These are phyloP conservation scores for Syzygium aqueum DNA, from an alignment of 345 rosid genomes.

Conservation along the genomic window DNA sequence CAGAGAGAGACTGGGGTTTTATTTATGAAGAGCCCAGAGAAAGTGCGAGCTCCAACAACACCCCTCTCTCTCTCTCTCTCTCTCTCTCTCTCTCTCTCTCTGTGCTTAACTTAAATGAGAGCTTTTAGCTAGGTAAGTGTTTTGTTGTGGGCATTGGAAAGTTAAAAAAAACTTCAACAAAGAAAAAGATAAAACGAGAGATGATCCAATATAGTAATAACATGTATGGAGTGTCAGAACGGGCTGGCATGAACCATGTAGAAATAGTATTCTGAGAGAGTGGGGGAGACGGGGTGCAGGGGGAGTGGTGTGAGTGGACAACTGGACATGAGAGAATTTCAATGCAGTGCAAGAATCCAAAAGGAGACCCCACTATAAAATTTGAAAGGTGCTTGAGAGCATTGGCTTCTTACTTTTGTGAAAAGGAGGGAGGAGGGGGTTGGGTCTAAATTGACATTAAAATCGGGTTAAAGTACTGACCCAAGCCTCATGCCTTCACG, in stretches of 20 bases:
- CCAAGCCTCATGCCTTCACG: conserved; percentile 27
- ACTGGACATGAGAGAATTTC: not conserved
- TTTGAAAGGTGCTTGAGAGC: not conserved
- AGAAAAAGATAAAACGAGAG: not conserved
- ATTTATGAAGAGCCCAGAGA: conserved; percentile 14
- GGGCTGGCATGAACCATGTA: not conserved
- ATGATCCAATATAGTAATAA: not conserved
- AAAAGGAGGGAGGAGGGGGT: not conserved
- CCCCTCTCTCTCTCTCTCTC: not conserved
- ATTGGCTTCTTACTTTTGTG: not conserved
- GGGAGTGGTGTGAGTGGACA: not conserved
- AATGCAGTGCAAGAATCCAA: conserved; percentile 34
- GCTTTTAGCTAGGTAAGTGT: not conserved
- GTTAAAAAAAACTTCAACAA: not conserved
- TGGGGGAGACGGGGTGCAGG: not conserved
- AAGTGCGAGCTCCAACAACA: not conserved
- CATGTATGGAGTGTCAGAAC: not conserved
- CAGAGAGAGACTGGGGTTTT: not conserved
- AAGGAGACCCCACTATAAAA: not conserved
- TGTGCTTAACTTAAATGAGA: not conserved
- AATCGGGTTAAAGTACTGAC: conserved; percentile 5
- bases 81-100: not conserved
- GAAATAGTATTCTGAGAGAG: not conserved
- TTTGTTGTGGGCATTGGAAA: not conserved
- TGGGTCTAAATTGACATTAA: not conserved